Base-by-base conservation (phyloP, 2,329 filamentous ascomycete genomes). In the Emmonsiellopsis sp. region DNA sequence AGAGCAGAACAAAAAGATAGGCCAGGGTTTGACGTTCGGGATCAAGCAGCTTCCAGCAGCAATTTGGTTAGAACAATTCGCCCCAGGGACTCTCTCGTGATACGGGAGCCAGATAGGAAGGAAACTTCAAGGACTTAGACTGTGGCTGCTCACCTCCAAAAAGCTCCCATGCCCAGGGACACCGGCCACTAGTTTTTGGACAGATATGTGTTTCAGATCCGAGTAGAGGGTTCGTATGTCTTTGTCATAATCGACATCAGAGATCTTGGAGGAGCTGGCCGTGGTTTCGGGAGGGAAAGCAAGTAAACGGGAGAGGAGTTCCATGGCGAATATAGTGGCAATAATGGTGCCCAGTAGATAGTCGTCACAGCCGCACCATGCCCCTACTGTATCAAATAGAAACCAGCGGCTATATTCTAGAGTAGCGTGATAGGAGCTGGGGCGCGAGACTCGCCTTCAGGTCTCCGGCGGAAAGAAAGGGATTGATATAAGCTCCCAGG, bases 1-100 rank as follows among this genome's bases (percentile, higher is more conserved):
- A 71, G 46, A 73, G 65, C 39, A 86, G 71, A 46, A 79, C 71
- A 56, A 74, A 76, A 49, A 82, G 68, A 65, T 84, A 86, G 7
- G 79, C 72, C 56, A 85, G 73, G 14, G 79, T 78, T 63, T 86
- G 81, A 40, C 74, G 65, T 6, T 75, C 66, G 17, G 84, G 82
- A 59, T 84, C 74, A 54, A 84, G 60, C 7, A 45, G 14, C 50
- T 52, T 42, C n/a, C 13, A 13, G 7, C 17, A 27, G 9, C 5
- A 45, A 45, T 36, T 14, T 31, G n/a, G 37, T 44, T 36, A 52
- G 50, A 27, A 27, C 21, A 27, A 27, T 17, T 17, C 17, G 17
- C 17, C 17, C 17, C 17, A 17, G 17, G 17, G 17, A 17, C 17
- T 17, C 17, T 17, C 17, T 17, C 17, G 17, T 17, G 17, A 17